Evolutionary conservation across 352 stramenopile species (phyloP).

Genomic region (Pythium oligandrum): DNA sequence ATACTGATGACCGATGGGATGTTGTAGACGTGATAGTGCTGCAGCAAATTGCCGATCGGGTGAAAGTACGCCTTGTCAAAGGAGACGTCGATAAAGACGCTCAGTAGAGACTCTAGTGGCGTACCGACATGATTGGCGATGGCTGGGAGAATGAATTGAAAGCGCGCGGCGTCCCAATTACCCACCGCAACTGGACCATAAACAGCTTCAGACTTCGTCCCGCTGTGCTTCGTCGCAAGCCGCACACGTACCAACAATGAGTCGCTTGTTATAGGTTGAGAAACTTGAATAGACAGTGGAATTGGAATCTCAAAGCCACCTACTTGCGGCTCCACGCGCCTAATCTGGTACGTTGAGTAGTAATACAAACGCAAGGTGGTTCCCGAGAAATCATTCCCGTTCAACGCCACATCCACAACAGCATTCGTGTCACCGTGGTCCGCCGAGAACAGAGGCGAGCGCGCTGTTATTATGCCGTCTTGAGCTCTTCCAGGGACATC

Average conservation of each 20-base stretch:
- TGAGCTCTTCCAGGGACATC: constrained; percentile 27
- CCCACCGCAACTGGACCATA: constrained; percentile 39
- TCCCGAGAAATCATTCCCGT: constrained; percentile 62
- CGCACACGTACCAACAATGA: constrained; percentile 35
- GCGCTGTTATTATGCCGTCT: constrained; percentile 46
- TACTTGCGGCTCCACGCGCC: constrained; percentile 35
- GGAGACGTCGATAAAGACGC: constrained; percentile 38
- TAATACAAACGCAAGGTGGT: constrained; percentile 43
- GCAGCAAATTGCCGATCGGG: constrained; percentile 34
- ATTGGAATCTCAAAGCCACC: constrained; percentile 62
- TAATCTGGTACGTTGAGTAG: constrained; percentile 45
- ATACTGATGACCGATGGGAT: constrained; percentile 48
- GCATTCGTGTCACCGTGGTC: constrained; percentile 46
- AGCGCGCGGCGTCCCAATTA: constrained; percentile 28
- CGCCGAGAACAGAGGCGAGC: constrained; percentile 37
- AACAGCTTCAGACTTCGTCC: constrained; percentile 4
- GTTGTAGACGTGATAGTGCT: constrained; percentile 54
- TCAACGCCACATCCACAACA: constrained; percentile 55
- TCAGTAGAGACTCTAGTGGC: constrained; percentile 26
- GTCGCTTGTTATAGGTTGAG: constrained; percentile 44
- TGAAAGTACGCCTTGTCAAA: constrained; percentile 54
- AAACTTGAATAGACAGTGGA: constrained; percentile 27
- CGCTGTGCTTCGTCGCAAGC: constrained; percentile 17
- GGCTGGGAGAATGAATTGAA: constrained; percentile 44
- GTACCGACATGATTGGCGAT: constrained; percentile 23